These are phyloP conservation scores for Nyssa sinensis DNA, from an alignment of 148 eudicot genomes.

Conservation along the genomic window DNA sequence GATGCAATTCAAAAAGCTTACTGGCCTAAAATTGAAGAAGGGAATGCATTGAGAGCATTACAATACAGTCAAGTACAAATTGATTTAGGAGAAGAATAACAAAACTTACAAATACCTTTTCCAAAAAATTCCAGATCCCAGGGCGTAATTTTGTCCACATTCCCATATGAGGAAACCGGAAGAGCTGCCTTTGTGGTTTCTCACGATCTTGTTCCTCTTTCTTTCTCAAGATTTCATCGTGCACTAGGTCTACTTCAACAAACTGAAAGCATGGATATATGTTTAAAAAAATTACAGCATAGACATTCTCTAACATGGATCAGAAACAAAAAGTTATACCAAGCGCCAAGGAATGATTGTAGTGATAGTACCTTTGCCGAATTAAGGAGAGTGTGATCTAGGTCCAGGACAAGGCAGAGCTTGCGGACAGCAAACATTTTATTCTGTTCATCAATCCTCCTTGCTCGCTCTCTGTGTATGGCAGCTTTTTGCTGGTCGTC, in stretches of 20 bases:
- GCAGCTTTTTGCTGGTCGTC: slow-evolving; percentile 86
- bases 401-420: slow-evolving; percentile 93
- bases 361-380: slow-evolving; percentile 71
- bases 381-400: slow-evolving; percentile 97
- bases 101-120: slow-evolving; percentile 53
- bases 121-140: slow-evolving; percentile 97
- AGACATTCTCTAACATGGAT: not conserved
- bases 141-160: slow-evolving; percentile 99
- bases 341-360: not conserved
- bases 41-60: slow-evolving; percentile 4
- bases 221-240: slow-evolving; percentile 91
- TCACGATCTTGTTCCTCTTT: slow-evolving; percentile 95
- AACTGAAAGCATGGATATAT: slow-evolving; percentile 44
- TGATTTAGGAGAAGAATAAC: not conserved
- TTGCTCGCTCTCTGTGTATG: slow-evolving; percentile 80
- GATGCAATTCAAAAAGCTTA: slow-evolving; percentile 88
- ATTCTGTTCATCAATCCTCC: slow-evolving; percentile 90
- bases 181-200: slow-evolving; percentile 80
- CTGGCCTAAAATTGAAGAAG: slow-evolving; percentile 65
- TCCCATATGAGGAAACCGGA: slow-evolving; percentile 92
- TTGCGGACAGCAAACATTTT: slow-evolving; percentile 83
- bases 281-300: slow-evolving; percentile 1
- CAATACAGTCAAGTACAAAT: slow-evolving; percentile 7
- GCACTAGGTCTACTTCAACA: slow-evolving; percentile 76
- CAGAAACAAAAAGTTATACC: not conserved